These are phyloP conservation scores for Debaryomyces robertsiae DNA, from an alignment of 1,139 yeast genomes.

Conservation along the genomic window DNA sequence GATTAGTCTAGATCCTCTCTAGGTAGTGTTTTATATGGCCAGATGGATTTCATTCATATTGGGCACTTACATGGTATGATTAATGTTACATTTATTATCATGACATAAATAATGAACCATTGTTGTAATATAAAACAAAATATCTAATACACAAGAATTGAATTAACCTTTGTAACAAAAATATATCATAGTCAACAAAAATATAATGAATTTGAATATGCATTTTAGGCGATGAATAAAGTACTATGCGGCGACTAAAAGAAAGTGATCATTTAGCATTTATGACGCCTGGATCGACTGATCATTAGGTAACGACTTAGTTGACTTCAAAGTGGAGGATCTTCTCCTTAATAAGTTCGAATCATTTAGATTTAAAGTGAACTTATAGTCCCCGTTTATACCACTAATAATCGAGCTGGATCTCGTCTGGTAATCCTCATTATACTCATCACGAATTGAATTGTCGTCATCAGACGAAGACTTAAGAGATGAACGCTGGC, in stretches of 20 bases:
- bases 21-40: too few relatives aligned
- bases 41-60: too few relatives aligned
- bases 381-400: slow-evolving; percentile 43
- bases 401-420: slow-evolving; percentile 48
- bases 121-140: not conserved
- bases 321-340: slow-evolving; percentile 20
- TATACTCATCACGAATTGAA: slow-evolving; percentile 23
- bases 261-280: not conserved
- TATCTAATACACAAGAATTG: slow-evolving; percentile 9
- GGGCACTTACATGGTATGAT: not conserved
- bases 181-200: slow-evolving; percentile 1
- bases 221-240: too few relatives aligned
- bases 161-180: slow-evolving; percentile 8
- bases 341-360: slow-evolving; percentile 43
- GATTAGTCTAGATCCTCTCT: too few relatives aligned
- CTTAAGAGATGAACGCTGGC: slow-evolving; percentile 9
- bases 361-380: slow-evolving; percentile 47
- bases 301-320: slow-evolving; percentile 3
- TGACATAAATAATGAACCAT: not conserved
- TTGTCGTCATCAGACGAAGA: slow-evolving; percentile 20
- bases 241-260: too few relatives aligned
- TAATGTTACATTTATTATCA: not conserved
- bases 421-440: slow-evolving; percentile 38
- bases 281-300: not conserved
- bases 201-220: not conserved